Evolutionary conservation across 208 protist genomes (phyloP).

Genomic region (Lotmaria passim): DNA sequence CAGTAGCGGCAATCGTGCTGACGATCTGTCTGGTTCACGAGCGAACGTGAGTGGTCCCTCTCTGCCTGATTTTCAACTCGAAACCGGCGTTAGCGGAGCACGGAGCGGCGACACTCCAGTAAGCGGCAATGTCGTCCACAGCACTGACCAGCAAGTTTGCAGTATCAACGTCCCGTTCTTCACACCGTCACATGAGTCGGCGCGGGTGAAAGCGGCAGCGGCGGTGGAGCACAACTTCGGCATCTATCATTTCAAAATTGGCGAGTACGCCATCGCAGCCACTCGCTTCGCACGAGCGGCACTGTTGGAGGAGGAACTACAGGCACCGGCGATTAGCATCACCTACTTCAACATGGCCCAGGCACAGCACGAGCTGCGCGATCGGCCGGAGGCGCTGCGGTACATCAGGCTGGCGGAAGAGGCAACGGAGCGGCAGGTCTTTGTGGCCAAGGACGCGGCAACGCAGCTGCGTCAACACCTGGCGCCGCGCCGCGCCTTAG

Average conservation of each 20-base stretch:
- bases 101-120: neutral
- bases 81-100: neutral
- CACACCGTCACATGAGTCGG: constrained; percentile 43
- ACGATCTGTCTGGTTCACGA: neutral
- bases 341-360: constrained; percentile 87
- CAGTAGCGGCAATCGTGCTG: neutral
- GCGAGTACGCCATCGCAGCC: constrained; percentile 69
- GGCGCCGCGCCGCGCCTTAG: constrained; percentile 17
- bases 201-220: constrained; percentile 45
- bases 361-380: constrained; percentile 46
- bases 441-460: constrained; percentile 24
- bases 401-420: constrained; percentile 55
- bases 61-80: neutral
- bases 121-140: neutral
- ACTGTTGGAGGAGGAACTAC: constrained; percentile 59
- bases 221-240: constrained; percentile 81
- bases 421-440: constrained; percentile 61
- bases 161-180: constrained; percentile 68
- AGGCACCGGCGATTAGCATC: constrained; percentile 65
- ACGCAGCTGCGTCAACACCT: constrained; percentile 33
- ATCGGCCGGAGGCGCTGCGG: constrained; percentile 40
- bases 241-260: constrained; percentile 83
- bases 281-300: constrained; percentile 52
- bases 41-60: neutral
- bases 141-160: constrained; percentile 7